A percentile compares a stretch with the other conserved stretches of the same genome.
Conservation (phyloP, 2,329 filamentous ascomycete species). For the Alternaria viburni region DNA sequence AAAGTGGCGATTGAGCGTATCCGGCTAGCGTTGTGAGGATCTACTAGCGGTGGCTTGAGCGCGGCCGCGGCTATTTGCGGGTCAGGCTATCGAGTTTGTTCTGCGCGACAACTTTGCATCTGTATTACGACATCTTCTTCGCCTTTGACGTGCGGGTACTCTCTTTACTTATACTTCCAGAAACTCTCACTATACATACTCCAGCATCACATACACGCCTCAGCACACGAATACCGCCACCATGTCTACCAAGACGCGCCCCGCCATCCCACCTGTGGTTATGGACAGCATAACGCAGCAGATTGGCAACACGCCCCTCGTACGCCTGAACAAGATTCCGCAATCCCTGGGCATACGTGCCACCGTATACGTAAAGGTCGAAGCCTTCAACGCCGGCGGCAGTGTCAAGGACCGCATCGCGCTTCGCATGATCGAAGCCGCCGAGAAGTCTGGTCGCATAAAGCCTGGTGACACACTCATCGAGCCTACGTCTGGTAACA, state of each 20-base stretch:
- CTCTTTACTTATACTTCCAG: not conserved
- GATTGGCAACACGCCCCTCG: slow-evolving; percentile 95
- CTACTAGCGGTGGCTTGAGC: slow-evolving; percentile 9
- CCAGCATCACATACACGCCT: not conserved
- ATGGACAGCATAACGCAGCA: slow-evolving; percentile 78
- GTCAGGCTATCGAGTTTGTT: slow-evolving; percentile 14
- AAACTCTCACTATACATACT: not conserved
- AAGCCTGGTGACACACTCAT: slow-evolving; percentile 97
- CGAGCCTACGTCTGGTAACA: slow-evolving; percentile 97
- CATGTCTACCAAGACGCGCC: slow-evolving; percentile 58
- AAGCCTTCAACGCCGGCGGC: slow-evolving; percentile 92
- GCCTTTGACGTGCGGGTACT: slow-evolving; percentile 5
- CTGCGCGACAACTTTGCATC: slow-evolving; percentile 15
- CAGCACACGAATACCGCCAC: slow-evolving; percentile 9
- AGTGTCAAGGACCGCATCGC: slow-evolving; percentile 96
- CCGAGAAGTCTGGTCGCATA: slow-evolving; percentile 88
- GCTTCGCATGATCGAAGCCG: slow-evolving; percentile 95
- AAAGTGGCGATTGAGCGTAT: not conserved
- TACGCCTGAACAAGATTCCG: slow-evolving; percentile 90
- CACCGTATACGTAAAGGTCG: slow-evolving; percentile 87
- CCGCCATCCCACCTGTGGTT: slow-evolving; percentile 61
- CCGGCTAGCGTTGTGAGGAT: slow-evolving; percentile 9
- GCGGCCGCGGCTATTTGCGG: slow-evolving; percentile 27
- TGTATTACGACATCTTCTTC: not conserved
- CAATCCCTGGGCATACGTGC: slow-evolving; percentile 88